These are phyloP conservation scores for Hymenotorrendiella dingleyae DNA, from an alignment of 2,329 filamentous ascomycete genomes.

Conservation along the genomic window DNA sequence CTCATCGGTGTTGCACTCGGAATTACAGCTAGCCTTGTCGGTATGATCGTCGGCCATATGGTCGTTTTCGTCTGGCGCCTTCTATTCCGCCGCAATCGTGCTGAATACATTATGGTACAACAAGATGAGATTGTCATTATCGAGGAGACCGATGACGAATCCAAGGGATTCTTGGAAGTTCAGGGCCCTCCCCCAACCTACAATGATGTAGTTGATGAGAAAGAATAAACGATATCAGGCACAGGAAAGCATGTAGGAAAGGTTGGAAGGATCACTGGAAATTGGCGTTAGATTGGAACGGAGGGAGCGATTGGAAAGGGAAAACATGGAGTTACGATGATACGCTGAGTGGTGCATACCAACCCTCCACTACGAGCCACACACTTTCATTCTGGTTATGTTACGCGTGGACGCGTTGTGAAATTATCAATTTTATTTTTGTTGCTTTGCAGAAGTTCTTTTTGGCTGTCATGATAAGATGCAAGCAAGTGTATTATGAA, in stretches of 20 bases:
- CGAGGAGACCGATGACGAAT: slow-evolving; percentile 20
- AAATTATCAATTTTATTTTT: no score
- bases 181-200: slow-evolving; percentile 29
- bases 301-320: no score
- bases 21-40: slow-evolving; percentile 59
- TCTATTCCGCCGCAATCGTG: slow-evolving; percentile 41
- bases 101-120: slow-evolving; percentile 18
- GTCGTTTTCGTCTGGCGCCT: slow-evolving; percentile 54
- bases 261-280: background rate
- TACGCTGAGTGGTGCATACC: no score
- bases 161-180: slow-evolving; percentile 20
- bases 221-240: background rate
- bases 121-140: slow-evolving; percentile 18
- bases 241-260: background rate
- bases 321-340: no score
- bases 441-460: no score
- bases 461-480: no score
- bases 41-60: slow-evolving; percentile 59
- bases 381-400: no score
- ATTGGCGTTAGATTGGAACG: no score
- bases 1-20: slow-evolving; percentile 64
- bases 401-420: no score
- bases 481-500: no score
- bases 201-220: slow-evolving; percentile 4
- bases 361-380: no score